Base-by-base conservation (phyloP, 305 asterid genomes). In the Striga hermonthica region DNA sequence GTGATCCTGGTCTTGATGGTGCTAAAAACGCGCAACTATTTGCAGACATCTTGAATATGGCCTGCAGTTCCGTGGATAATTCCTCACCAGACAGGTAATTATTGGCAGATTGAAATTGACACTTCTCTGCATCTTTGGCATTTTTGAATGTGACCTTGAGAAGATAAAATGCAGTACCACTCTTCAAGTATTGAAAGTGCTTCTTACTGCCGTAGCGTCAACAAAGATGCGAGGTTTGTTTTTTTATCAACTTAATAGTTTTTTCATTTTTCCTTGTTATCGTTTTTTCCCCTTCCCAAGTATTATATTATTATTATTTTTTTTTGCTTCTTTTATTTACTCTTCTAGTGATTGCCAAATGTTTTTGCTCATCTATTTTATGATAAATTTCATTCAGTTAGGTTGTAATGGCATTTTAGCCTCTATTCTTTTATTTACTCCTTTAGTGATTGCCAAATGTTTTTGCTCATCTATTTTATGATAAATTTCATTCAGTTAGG, bases 111-210 rank as follows among this genome's bases (percentile, higher is more conserved):
- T 63, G 62, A 59, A 57, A 49, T 57, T 63, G 66, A 57, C 77
- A 58, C 52, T 67, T 58, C 47, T 74, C 53, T 59, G 60, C 60
- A 66, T 61, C 22, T 57, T 52, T 70, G 45, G 63, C 54, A 56
- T 72, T 77, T 53, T 41, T 34, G 31, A 66, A 15, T 71, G 53
- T 85, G 78, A 76, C 66, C 68, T 57, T 74, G 61, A 60, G 61
- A 38, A 64, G 74, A 67, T 78, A 68, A 72, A 74, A 62, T 81
- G 84, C 98, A 94, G 99, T 72, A 94, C 99, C 9, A 81, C 90
- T 69, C 99, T 94, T 76, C 98, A 94, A 86, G 97, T 94, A 43
- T 77, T 94, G 79, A 94, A 94, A 83, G 99, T 91, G 76, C 95
- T 91, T 76, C 94, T 94, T 72, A 91, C 98, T 62, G 95, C 96